A percentile compares a stretch with the other conserved stretches of the same genome.
These are phyloP conservation scores for Solanum paucissectum DNA, from an alignment of 257 asterid genomes.

Conservation along the genomic window DNA sequence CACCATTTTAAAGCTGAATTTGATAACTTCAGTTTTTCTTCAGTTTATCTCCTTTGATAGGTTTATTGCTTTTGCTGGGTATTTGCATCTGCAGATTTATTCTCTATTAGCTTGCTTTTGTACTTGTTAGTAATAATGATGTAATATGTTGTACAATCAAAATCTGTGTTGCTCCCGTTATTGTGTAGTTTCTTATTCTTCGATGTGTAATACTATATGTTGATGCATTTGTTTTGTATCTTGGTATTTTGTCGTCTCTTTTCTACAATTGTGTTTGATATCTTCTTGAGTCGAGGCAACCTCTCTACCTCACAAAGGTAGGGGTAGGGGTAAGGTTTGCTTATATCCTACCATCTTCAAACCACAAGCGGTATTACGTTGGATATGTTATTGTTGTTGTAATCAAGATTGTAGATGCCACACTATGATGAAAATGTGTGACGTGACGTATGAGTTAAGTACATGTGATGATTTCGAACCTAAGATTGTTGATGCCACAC, in stretches of 20 bases:
- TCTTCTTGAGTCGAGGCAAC: neutral
- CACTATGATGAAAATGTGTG: neutral
- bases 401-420: neutral
- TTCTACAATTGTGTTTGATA: neutral
- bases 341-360: neutral
- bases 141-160: neutral
- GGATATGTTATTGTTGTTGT: neutral
- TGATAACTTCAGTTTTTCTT: neutral
- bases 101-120: neutral
- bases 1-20: slow-evolving; percentile 12
- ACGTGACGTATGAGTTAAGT: neutral
- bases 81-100: neutral
- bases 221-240: neutral
- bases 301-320: neutral
- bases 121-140: neutral
- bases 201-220: neutral
- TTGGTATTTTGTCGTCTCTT: neutral
- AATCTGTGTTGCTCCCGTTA: neutral
- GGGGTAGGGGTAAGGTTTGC: neutral
- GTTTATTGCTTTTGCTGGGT: neutral
- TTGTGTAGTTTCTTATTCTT: neutral
- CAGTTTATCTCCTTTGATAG: neutral
- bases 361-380: neutral
- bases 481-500: neutral
- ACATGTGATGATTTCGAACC: neutral